phyloP scores from a whole-genome alignment of 331 rosid species.

The Phaseolus coccineus region DNA sequence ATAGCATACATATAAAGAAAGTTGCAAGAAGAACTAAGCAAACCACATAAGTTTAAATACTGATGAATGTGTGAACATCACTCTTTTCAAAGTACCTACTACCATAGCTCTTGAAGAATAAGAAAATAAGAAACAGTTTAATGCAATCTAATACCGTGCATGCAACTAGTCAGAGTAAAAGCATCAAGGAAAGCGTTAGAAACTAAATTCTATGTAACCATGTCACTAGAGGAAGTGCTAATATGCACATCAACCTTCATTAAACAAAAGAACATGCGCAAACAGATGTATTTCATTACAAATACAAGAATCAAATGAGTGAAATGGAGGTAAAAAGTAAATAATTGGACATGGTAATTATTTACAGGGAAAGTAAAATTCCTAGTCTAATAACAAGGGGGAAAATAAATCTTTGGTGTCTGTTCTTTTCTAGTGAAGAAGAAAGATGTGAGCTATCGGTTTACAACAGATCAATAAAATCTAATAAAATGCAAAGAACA shows the following conservation, averaged over 20 bases:
- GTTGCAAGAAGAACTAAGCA: slow-evolving; percentile 7
- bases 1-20: neutral
- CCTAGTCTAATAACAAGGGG: slow-evolving; percentile 12
- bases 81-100: neutral
- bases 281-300: slow-evolving; percentile 6
- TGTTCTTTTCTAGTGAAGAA: slow-evolving; percentile 10
- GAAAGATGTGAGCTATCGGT: slow-evolving; percentile 24
- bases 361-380: slow-evolving; percentile 1
- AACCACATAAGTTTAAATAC: neutral
- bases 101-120: neutral
- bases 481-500: slow-evolving; percentile 33
- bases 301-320: neutral
- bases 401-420: slow-evolving; percentile 9
- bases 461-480: slow-evolving; percentile 27
- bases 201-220: neutral
- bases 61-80: neutral
- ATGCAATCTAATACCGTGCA: slow-evolving; percentile 11
- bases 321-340: slow-evolving; percentile 14
- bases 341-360: slow-evolving; percentile 12
- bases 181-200: slow-evolving; percentile 14
- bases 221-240: slow-evolving; percentile 14
- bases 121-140: neutral
- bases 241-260: slow-evolving; percentile 7
- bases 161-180: slow-evolving; percentile 2
- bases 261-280: slow-evolving; percentile 18